These are phyloP conservation scores for Colletotrichum eremochloae DNA, from an alignment of 2,329 filamentous ascomycete species.

Conservation along the genomic window DNA sequence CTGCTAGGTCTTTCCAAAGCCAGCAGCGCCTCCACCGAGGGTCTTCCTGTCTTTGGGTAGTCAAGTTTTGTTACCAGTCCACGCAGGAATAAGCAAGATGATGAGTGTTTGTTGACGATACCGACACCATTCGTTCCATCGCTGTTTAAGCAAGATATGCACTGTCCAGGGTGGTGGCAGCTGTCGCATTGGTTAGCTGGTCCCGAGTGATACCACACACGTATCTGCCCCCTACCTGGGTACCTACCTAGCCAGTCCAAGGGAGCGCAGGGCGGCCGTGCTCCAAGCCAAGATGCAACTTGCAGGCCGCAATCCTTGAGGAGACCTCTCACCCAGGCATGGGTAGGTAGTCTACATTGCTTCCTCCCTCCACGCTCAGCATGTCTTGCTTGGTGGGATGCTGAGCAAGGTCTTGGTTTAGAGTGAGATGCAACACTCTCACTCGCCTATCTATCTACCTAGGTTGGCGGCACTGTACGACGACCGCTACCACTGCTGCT, in stretches of 20 bases:
- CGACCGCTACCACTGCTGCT: not conserved
- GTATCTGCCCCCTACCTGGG: not conserved
- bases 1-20: slow-evolving; percentile 14
- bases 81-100: not conserved
- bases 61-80: not conserved
- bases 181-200: not conserved
- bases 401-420: slow-evolving; percentile 2
- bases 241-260: not conserved
- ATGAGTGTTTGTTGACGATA: not conserved
- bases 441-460: not conserved
- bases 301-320: not conserved
- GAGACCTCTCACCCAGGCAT: too few species aligned
- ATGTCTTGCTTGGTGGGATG: not conserved
- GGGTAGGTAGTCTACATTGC: not conserved
- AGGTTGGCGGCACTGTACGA: not conserved
- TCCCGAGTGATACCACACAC: not conserved
- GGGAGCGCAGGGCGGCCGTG: slow-evolving; percentile 6
- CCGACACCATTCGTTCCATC: not conserved
- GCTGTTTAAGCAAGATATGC: not conserved
- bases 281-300: slow-evolving; percentile 16
- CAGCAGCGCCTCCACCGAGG: not conserved
- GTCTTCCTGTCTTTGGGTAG: slow-evolving; percentile 15
- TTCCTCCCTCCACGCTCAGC: not conserved
- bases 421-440: slow-evolving; percentile 1
- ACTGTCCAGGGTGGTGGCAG: not conserved